A percentile compares a stretch with the other conserved stretches of the same genome.
Conservation (phyloP, 2,329 filamentous ascomycete species). For the Berkeleyomyces basicola region DNA sequence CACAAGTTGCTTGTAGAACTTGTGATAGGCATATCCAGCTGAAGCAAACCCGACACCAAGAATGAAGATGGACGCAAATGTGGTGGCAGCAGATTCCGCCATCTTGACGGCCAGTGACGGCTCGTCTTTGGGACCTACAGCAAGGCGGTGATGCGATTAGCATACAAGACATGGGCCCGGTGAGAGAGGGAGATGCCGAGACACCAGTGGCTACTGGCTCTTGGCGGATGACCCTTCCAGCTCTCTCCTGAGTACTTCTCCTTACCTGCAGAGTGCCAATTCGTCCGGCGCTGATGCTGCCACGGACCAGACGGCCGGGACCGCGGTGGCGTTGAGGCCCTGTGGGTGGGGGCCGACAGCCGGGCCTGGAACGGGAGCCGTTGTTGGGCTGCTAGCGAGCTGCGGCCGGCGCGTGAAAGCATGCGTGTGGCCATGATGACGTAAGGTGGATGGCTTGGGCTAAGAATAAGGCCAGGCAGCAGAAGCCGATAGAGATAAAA, state of each 20-base stretch:
- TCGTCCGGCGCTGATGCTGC: not conserved
- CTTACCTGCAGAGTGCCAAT: not conserved
- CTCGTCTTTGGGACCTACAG: slow-evolving; percentile 16
- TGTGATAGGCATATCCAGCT: slow-evolving; percentile 65
- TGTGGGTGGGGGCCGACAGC: not conserved
- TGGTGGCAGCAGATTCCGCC: slow-evolving; percentile 58
- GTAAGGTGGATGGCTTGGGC: not conserved
- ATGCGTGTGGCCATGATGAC: slow-evolving; percentile 1
- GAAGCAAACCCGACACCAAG: slow-evolving; percentile 46
- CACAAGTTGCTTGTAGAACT: slow-evolving; percentile 76
- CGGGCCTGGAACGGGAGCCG: not conserved
- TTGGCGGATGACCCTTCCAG: too few relatives aligned
- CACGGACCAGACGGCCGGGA: not conserved
- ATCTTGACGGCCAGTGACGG: slow-evolving; percentile 40
- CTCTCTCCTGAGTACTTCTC: too few relatives aligned
- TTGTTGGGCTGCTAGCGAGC: not conserved
- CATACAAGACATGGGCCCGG: too few relatives aligned
- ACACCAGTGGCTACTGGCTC: too few relatives aligned
- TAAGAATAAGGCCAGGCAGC: not conserved
- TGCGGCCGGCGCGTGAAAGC: slow-evolving; percentile 1
- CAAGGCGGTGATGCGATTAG: not conserved
- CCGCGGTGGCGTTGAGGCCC: not conserved
- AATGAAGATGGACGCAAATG: slow-evolving; percentile 56
- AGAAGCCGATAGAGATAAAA: not conserved
- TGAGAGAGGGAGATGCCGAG: too few relatives aligned